Evolutionary conservation across 2,329 filamentous ascomycete species (phyloP), one percentile per base, ranked within the genome.

Genomic region (Neofusicoccum parvum): DNA sequence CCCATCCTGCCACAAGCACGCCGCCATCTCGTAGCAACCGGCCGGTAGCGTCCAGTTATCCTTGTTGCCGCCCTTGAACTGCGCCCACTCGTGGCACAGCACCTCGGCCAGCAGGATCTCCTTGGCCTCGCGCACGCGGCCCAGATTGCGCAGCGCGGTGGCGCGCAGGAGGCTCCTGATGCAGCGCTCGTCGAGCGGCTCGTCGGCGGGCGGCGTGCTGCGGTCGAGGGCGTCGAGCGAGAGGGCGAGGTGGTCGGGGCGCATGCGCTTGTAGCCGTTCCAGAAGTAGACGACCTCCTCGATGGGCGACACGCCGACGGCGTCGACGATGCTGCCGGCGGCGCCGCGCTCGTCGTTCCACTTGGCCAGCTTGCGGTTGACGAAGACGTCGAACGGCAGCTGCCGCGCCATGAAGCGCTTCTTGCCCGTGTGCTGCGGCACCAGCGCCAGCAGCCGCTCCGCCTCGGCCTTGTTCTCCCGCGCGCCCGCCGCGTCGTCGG

Each of bases 261-360:
- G 82, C 92, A 97, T 96, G 64, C 92, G 88, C 78, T 92, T 94
- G 71, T 87, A 88, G 0, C 94, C 94, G 73, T 92, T 94, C 94
- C 94, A 98, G 71, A 98, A 88, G 76, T 94, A 96, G 12, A 91
- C 89, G 90, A 98, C 96, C 80, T 98, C 95, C 72, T 93, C 87
- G 0, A 92, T 82, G 0, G 95, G 95, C 67, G 89, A 91, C 3
- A 92, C 84, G 0, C 93, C 93, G 9, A 96, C 83, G 0, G 91
- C 93, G 70, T 98, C 94, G 1, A 90, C 85, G 3, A 97, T 81
- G 54, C 89, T 20, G 20, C 20, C 20, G 72, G 89, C 89, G 3
- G 91, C 88, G 23, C 92, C 85, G 36, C 88, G 87, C 72, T 96
- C 90, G 20, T 20, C 20, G 20, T 20, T 20, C 94, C 94, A 97